These are phyloP conservation scores for Taxillus chinensis DNA, from an alignment of 164 flowering plant genomes.

Conservation along the genomic window DNA sequence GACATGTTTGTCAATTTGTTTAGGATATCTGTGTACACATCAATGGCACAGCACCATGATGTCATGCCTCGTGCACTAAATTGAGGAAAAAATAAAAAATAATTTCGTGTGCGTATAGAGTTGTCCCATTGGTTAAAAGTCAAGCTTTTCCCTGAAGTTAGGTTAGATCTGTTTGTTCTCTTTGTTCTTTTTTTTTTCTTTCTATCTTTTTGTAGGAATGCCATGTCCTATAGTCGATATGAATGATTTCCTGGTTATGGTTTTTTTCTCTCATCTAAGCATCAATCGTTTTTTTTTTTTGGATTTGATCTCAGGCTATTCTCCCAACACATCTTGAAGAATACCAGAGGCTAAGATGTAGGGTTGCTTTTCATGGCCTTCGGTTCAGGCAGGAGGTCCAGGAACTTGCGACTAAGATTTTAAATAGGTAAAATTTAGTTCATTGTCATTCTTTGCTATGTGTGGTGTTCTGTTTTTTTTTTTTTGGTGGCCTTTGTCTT, in stretches of 20 bases:
- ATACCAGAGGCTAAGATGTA: conserved; percentile 84
- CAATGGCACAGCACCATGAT: too few relatives aligned
- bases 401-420: conserved; percentile 63
- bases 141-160: too few relatives aligned
- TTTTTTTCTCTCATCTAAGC: neutral
- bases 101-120: too few relatives aligned
- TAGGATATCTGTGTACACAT: too few relatives aligned
- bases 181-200: too few relatives aligned
- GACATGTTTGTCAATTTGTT: too few relatives aligned
- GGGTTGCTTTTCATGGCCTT: conserved; percentile 92
- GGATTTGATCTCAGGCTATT: conserved; percentile 39
- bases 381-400: conserved; percentile 77
- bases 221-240: neutral
- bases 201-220: neutral
- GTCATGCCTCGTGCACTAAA: too few relatives aligned
- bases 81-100: too few relatives aligned
- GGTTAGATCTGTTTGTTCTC: too few relatives aligned
- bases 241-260: neutral
- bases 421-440: conserved; percentile 41
- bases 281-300: neutral
- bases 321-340: conserved; percentile 81
- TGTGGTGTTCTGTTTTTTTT: neutral
- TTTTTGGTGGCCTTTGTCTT: neutral
- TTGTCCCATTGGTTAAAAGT: too few relatives aligned
- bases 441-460: neutral